Conservation (phyloP, 2,329 filamentous ascomycete species). For the Pseudogymnoascus sp. region DNA sequence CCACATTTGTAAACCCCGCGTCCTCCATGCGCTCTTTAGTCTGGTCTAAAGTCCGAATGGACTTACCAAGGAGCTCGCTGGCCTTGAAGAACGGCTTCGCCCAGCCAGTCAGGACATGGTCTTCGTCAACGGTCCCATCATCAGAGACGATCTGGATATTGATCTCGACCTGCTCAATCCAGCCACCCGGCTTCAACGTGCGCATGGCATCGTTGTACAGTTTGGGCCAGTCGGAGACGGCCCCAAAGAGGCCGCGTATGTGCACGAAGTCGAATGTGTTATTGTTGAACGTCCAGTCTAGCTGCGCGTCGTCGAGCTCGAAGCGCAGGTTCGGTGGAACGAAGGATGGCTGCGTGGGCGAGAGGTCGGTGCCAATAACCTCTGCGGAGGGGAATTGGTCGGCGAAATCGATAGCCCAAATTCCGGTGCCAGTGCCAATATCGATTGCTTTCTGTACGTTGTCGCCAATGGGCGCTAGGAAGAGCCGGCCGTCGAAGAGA, state of each 20-base stretch:
- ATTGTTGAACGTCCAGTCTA: constrained; percentile 23
- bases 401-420: background rate
- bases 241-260: constrained; percentile 29
- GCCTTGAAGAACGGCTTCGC: constrained; percentile 28
- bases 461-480: constrained; percentile 8
- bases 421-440: constrained; percentile 8
- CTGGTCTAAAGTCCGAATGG: background rate
- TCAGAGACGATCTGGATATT: constrained; percentile 7
- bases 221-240: constrained; percentile 27
- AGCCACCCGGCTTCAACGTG: constrained; percentile 13
- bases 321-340: constrained; percentile 23
- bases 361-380: constrained; percentile 21
- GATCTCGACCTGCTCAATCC: constrained; percentile 16
- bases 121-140: constrained; percentile 6
- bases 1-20: constrained; percentile 17
- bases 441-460: constrained; percentile 7
- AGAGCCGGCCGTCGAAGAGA: constrained; percentile 3
- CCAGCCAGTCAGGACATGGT: constrained; percentile 1
- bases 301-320: constrained; percentile 28
- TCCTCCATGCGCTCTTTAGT: constrained; percentile 24
- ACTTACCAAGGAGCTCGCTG: constrained; percentile 28
- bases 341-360: constrained; percentile 23
- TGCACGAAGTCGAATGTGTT: constrained; percentile 30
- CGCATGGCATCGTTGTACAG: constrained; percentile 7
- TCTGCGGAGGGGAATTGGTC: constrained; percentile 18